Percentiles rank a stretch among this genome's conserved stretches.
Evolutionary conservation across 2,329 filamentous ascomycete genomes (phyloP).

Genomic region (Pseudophaeomoniella oleicola): DNA sequence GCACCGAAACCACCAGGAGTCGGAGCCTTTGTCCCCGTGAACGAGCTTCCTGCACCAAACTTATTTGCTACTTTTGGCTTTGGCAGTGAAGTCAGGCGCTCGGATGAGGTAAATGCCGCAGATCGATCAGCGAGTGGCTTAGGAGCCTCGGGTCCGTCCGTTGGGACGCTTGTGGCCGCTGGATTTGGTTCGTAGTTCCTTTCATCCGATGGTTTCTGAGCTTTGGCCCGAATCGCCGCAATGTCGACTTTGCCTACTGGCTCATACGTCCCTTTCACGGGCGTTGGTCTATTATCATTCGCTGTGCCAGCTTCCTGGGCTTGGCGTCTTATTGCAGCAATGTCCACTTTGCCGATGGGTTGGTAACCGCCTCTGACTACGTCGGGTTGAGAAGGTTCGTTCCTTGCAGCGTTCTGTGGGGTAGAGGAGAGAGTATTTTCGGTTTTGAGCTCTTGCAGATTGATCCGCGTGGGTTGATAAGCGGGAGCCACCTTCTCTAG

Average conservation of each 20-base stretch:
- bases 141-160: constrained; percentile 34
- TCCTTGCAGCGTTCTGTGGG: constrained; percentile 32
- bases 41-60: constrained; percentile 58
- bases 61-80: constrained; percentile 93
- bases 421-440: constrained; percentile 55
- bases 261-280: constrained; percentile 86
- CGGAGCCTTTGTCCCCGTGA: constrained; percentile 80
- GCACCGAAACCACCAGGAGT: constrained; percentile 54
- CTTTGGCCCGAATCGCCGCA: constrained; percentile 73
- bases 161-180: constrained; percentile 29
- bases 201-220: constrained; percentile 45
- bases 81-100: constrained; percentile 71
- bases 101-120: constrained; percentile 56
- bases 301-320: constrained; percentile 42
- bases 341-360: constrained; percentile 94
- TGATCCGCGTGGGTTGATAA: constrained; percentile 91
- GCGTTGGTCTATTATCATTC: constrained; percentile 63
- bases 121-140: constrained; percentile 62
- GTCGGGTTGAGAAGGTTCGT: constrained; percentile 31
- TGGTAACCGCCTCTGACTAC: constrained; percentile 80
- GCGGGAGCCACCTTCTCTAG: constrained; percentile 85
- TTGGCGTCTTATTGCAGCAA: constrained; percentile 70
- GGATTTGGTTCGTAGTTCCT: constrained; percentile 19
- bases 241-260: constrained; percentile 96
- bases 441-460: constrained; percentile 71